Evolutionary conservation across 352 stramenopile species (phyloP), one percentile per base, ranked within the genome.

Genomic region (Discostella stelligera): DNA sequence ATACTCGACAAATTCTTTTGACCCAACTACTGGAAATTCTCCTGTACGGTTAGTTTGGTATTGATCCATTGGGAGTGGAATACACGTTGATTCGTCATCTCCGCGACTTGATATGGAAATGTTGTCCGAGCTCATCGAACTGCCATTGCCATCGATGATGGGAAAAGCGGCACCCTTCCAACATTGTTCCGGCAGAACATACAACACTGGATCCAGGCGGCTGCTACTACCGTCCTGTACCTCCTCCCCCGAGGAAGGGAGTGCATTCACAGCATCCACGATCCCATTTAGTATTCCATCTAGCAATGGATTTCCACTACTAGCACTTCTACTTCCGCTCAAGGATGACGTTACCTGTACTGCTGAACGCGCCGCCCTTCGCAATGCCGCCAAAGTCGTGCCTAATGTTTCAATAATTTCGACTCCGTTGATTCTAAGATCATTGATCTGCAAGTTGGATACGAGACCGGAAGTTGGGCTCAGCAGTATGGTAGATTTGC

Each of bases 1-100:
- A 72, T 79, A 74, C 37, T 74, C 55, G 37, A 79, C 71, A 66
- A 79, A 79, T 37, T 20, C 21, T 48, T 59, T 56, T 23, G 71
- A 79, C 20, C 71, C 71, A 21, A 50, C 44, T 0, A 74, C 1
- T 49, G 71, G 71, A 52, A 39, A 62, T 37, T 48, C 6, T 3
- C 39, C n/a, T 5, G 8, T 8, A 1, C 18, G 44, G 21, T 30
- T 52, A 52, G n/a, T 11, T 20, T 30, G 37, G 44, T 63, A 48
- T 64, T 59, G 37, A 56, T 76, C 56, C 5, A 66, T 65, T 55
- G 66, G 54, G 3, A 18, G 8, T 56, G 65, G 65, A 32, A 65
- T 27, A 20, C n/a, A 63, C 46, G 39, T 46, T 69, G 37, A 56
- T 54, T 56, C 21, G 13, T 25, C 14, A 66, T 71, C 4, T 54